A percentile compares a stretch with the other conserved stretches of the same genome.
Conservation (phyloP, 805 yeast species). For the Maudiozyma turicensis region DNA sequence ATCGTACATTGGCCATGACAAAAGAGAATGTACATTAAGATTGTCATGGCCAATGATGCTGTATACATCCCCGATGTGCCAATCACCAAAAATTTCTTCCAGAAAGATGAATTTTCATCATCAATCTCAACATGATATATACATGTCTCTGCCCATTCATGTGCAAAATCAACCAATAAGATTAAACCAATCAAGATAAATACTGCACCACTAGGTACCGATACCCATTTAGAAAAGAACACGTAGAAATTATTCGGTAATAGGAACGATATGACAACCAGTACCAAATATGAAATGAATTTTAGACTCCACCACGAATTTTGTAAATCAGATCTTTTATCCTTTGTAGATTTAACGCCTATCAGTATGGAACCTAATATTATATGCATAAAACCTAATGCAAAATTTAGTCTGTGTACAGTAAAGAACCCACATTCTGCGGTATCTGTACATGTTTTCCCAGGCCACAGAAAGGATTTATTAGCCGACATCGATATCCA, state of each 20-base stretch:
- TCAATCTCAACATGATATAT: constrained; percentile 82
- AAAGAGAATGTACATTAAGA: constrained; percentile 74
- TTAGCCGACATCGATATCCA: constrained; percentile 84
- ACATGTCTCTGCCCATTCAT: constrained; percentile 97
- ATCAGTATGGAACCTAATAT: constrained; percentile 55
- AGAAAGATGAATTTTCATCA: constrained; percentile 46
- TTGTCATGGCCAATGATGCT: constrained; percentile 60
- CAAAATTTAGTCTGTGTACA: constrained; percentile 86
- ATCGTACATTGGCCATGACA: constrained; percentile 73
- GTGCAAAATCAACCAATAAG: constrained; percentile 90
- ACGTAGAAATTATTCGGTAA: constrained; percentile 84
- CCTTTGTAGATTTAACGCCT: constrained; percentile 67
- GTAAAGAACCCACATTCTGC: constrained; percentile 89
- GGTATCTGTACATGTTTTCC: constrained; percentile 68
- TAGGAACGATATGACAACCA: constrained; percentile 55
- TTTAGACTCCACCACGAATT: constrained; percentile 89
- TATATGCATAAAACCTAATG: constrained; percentile 73
- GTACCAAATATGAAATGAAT: constrained; percentile 45
- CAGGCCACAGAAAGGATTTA: constrained; percentile 65
- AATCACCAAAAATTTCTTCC: constrained; percentile 75
- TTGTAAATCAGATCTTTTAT: constrained; percentile 74
- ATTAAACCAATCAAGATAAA: constrained; percentile 87
- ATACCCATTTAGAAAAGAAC: constrained; percentile 83
- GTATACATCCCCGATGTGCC: constrained; percentile 84
- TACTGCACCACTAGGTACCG: constrained; percentile 72